Conservation (phyloP, 805 yeast species). For the Myxozyma sirexii region DNA sequence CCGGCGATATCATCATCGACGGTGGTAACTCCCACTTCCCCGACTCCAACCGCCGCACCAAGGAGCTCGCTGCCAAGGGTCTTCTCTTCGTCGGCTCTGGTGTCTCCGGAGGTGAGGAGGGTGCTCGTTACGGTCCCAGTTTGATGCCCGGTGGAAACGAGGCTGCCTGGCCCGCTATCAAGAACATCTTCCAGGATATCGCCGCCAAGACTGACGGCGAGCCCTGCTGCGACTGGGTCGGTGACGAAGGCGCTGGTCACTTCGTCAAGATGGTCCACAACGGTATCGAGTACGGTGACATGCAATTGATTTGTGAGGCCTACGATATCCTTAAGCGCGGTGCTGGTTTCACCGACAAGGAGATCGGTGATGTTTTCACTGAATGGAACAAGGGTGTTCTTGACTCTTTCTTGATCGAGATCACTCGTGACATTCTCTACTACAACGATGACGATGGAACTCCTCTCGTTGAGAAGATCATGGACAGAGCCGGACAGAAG, state of each 20-base stretch:
- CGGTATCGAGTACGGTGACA: slow-evolving; percentile 99
- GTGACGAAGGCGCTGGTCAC: slow-evolving; percentile 97
- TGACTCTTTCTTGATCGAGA: slow-evolving; percentile 95
- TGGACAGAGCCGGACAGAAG: slow-evolving; percentile 98
- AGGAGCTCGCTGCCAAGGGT: slow-evolving; percentile 83
- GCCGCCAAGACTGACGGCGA: slow-evolving; percentile 97
- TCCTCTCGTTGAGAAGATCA: slow-evolving; percentile 93
- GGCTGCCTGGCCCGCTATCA: slow-evolving; percentile 98
- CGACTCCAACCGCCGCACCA: slow-evolving; percentile 95
- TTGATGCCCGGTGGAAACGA: slow-evolving; percentile 99
- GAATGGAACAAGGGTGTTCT: slow-evolving; percentile 97
- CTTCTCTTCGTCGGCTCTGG: slow-evolving; percentile 96
- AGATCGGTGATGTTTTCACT: slow-evolving; percentile 88
- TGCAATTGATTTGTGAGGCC: slow-evolving; percentile 98
- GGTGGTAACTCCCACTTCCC: slow-evolving; percentile 99
- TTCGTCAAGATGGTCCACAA: slow-evolving; percentile 99
- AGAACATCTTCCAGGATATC: slow-evolving; percentile 93
- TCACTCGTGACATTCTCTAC: slow-evolving; percentile 91
- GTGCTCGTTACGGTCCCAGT: slow-evolving; percentile 99
- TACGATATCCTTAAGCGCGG: slow-evolving; percentile 94
- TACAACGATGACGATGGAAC: slow-evolving; percentile 87
- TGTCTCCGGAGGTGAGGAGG: slow-evolving; percentile 99
- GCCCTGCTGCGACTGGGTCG: slow-evolving; percentile 99
- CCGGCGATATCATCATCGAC: slow-evolving; percentile 97
- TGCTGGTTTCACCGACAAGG: slow-evolving; percentile 86